Conservation (phyloP, 345 rosid species). For the Arabidopsis thaliana region DNA sequence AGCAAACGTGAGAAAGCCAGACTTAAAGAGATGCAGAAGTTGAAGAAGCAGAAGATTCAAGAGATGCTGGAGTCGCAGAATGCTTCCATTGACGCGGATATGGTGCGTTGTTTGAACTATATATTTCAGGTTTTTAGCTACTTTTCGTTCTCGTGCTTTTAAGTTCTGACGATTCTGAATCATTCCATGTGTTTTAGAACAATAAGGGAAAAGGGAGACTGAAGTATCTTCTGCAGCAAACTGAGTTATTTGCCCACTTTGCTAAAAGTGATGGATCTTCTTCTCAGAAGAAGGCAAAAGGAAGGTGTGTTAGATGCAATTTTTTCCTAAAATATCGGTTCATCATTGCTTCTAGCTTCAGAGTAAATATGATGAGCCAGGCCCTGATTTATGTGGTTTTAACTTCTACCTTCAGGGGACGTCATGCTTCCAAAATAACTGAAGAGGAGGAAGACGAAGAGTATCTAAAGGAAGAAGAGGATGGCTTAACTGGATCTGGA, state of each 20-base stretch:
- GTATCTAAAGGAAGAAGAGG: slow-evolving; percentile 95
- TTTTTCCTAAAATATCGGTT: not conserved
- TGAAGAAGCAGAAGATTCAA: slow-evolving; percentile 94
- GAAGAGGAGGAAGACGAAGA: slow-evolving; percentile 99
- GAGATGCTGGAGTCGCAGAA: slow-evolving; percentile 90
- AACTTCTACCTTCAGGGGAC: slow-evolving; percentile 63
- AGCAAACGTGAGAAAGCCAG: slow-evolving; percentile 91
- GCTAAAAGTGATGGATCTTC: slow-evolving; percentile 85
- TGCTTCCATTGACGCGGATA: slow-evolving; percentile 93
- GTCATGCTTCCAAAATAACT: slow-evolving; percentile 95
- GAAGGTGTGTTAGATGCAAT: slow-evolving; percentile 61
- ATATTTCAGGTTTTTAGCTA: slow-evolving; percentile 7
- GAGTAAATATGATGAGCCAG: not conserved
- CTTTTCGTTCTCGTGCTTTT: not conserved
- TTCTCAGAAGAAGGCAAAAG: slow-evolving; percentile 74
- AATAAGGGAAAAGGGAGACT: slow-evolving; percentile 87
- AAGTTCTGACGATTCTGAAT: slow-evolving; percentile 1
- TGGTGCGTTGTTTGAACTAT: slow-evolving; percentile 52
- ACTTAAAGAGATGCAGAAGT: slow-evolving; percentile 82
- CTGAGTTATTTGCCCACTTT: slow-evolving; percentile 97
- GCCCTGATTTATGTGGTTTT: slow-evolving; percentile 8
- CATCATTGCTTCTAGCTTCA: not conserved
- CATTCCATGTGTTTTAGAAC: slow-evolving; percentile 52
- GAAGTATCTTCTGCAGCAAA: slow-evolving; percentile 93
- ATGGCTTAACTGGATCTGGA: slow-evolving; percentile 73